Evolutionary conservation across 2,329 filamentous ascomycete genomes (phyloP).

Genomic region (Fusarium sp.): DNA sequence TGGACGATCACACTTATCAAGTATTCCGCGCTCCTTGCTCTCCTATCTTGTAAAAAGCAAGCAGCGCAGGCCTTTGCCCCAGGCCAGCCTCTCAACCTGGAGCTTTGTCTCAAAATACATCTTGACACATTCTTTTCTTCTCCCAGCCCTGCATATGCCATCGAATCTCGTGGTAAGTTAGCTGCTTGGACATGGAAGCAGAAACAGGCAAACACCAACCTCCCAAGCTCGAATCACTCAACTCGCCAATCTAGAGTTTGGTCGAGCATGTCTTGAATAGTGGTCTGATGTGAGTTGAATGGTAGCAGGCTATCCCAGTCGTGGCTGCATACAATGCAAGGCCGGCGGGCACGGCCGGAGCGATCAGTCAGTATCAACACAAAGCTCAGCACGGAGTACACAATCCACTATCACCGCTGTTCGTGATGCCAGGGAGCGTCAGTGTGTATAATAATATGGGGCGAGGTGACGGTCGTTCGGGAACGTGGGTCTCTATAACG

Average conservation of each 20-base stretch:
- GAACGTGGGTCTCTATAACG: constrained; percentile 25
- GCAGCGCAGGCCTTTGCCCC: constrained; percentile 21
- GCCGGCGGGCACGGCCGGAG: constrained; percentile 31
- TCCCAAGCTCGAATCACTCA: background rate
- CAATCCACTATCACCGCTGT: constrained; percentile 24
- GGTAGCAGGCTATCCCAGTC: constrained; percentile 37
- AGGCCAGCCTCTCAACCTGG: constrained; percentile 4
- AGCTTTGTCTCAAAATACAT: constrained; percentile 1
- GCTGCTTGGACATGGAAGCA: background rate
- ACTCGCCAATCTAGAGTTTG: constrained; percentile 12
- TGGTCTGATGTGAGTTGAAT: constrained; percentile 43
- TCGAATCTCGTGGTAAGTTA: background rate
- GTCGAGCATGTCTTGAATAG: constrained; percentile 20
- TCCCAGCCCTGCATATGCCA: background rate
- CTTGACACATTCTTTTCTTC: constrained; percentile 2
- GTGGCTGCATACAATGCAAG: constrained; percentile 43
- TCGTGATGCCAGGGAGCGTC: constrained; percentile 25
- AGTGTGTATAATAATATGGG: constrained; percentile 24
- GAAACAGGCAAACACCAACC: background rate
- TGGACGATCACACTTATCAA: constrained; percentile 47
- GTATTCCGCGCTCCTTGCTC: constrained; percentile 42
- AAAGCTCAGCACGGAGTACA: constrained; percentile 42
- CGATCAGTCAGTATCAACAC: constrained; percentile 32
- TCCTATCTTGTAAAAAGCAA: constrained; percentile 41
- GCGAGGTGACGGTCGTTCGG: constrained; percentile 29